Conservation (phyloP, 2,329 filamentous ascomycete species). For the Aspergillus flavus region DNA sequence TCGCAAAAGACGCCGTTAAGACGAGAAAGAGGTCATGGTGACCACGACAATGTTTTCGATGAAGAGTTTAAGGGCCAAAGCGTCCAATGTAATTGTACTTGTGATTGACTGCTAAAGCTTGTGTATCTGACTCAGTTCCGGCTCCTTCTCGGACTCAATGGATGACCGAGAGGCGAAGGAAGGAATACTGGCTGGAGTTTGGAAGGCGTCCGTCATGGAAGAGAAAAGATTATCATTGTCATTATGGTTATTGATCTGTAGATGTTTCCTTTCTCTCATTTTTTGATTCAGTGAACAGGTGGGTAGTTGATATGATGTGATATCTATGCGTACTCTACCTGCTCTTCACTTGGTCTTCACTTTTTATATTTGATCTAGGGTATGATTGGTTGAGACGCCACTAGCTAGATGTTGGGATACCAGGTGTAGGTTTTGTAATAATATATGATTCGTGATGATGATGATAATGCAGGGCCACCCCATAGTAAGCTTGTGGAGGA, state of each 20-base stretch:
- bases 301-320: not conserved
- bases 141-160: not conserved
- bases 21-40: not conserved
- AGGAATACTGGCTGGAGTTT: slow-evolving; percentile 8
- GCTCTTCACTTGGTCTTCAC: not conserved
- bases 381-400: not conserved
- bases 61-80: not conserved
- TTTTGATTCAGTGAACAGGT: not conserved
- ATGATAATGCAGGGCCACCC: not conserved
- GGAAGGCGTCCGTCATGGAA: slow-evolving; percentile 10
- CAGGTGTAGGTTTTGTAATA: not conserved
- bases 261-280: not conserved
- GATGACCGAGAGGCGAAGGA: not conserved
- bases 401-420: not conserved
- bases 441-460: not conserved
- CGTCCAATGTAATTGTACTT: slow-evolving; percentile 14
- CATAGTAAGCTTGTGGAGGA: not conserved
- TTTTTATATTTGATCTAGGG: not conserved
- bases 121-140: not conserved
- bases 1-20: slow-evolving; percentile 38
- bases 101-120: not conserved
- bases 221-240: not conserved
- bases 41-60: not conserved
- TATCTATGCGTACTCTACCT: not conserved
- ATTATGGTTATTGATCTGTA: not conserved